These are phyloP conservation scores for Elsinoe batatas DNA, from an alignment of 2,329 filamentous ascomycete species.

Conservation along the genomic window DNA sequence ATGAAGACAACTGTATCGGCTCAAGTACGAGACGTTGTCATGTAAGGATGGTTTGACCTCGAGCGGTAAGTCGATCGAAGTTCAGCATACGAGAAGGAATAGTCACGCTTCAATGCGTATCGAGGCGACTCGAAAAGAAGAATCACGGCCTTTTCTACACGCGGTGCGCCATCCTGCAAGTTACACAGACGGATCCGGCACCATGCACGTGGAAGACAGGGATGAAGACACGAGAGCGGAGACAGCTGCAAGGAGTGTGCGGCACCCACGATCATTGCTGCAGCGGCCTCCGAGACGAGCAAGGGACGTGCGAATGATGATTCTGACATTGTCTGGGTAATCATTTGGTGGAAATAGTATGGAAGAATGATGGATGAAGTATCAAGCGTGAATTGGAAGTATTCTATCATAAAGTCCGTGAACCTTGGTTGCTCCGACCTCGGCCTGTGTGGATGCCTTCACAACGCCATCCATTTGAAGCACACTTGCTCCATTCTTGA, in stretches of 20 bases:
- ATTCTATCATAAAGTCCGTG: background rate
- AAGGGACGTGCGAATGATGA: background rate
- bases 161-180: background rate
- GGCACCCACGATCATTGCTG: background rate
- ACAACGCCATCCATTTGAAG: background rate
- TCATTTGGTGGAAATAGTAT: no score
- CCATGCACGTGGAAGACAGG: constrained; percentile 4
- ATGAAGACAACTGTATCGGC: no score
- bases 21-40: no score
- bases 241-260: background rate
- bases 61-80: no score
- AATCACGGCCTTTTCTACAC: background rate
- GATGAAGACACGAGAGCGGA: constrained; percentile 4
- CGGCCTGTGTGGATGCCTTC: background rate
- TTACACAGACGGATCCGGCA: background rate
- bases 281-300: background rate
- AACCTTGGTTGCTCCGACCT: background rate
- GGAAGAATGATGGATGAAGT: background rate
- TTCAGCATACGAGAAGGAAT: no score
- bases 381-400: background rate
- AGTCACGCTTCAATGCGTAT: no score
- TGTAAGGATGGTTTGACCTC: no score
- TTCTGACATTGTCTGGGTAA: no score
- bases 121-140: background rate
- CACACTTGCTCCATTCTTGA: background rate